phyloP scores from a whole-genome alignment of 2,329 filamentous ascomycete genomes.

The Ascochyta lentis region DNA sequence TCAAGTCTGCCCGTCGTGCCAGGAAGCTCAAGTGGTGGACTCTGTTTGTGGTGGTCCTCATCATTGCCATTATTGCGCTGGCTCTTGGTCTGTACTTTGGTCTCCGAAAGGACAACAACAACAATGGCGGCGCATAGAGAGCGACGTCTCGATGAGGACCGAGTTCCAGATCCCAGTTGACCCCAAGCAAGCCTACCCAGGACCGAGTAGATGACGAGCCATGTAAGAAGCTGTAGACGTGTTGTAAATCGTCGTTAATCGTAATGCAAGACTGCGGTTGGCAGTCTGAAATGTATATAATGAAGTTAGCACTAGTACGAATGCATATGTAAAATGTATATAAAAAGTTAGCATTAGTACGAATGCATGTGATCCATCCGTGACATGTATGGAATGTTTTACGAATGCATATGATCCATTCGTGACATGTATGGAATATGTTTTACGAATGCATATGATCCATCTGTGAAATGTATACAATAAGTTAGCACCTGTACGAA shows the following conservation, averaged over 20 bases:
- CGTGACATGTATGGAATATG: too few relatives aligned
- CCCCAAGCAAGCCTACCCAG: not conserved
- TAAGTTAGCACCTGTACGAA: not conserved
- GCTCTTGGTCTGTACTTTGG: slow-evolving; percentile 59
- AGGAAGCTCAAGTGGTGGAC: slow-evolving; percentile 86
- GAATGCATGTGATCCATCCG: not conserved
- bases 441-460: slow-evolving; percentile 7
- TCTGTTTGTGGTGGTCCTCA: slow-evolving; percentile 62
- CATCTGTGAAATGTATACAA: not conserved
- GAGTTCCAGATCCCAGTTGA: not conserved
- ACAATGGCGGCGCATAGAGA: slow-evolving; percentile 1
- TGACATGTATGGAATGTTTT: not conserved
- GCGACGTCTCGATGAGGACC: not conserved
- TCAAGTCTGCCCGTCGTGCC: slow-evolving; percentile 68
- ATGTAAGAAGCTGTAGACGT: slow-evolving; percentile 8
- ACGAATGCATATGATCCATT: slow-evolving; percentile 2
- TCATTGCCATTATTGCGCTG: slow-evolving; percentile 58
- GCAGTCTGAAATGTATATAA: slow-evolving; percentile 20
- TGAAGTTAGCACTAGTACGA: slow-evolving; percentile 1
- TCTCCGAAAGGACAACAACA: slow-evolving; percentile 30
- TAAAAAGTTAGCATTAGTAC: too few relatives aligned
- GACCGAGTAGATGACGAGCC: not conserved
- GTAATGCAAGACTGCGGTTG: slow-evolving; percentile 13
- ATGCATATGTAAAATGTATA: not conserved
- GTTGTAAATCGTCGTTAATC: slow-evolving; percentile 15